These are phyloP conservation scores for Rosa persica DNA, from an alignment of 306 rosid genomes.

Conservation along the genomic window DNA sequence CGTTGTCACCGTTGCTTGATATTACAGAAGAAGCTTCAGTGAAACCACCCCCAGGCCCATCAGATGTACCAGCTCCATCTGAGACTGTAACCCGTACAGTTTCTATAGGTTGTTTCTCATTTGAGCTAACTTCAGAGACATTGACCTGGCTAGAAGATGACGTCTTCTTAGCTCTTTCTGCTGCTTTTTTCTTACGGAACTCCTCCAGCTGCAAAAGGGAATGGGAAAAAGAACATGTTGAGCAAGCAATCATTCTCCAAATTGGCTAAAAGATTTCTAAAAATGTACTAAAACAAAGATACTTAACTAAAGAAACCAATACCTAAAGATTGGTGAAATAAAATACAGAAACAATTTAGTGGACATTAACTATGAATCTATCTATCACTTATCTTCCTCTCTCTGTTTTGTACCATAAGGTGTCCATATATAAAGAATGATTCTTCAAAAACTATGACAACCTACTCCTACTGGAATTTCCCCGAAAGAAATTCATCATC, in stretches of 20 bases:
- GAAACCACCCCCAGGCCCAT: constrained; percentile 38
- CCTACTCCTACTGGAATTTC: background rate
- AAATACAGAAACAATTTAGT: background rate
- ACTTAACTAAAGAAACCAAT: background rate
- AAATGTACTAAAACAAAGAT: background rate
- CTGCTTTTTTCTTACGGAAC: constrained; percentile 91
- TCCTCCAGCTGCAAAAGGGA: constrained; percentile 73
- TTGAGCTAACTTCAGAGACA: constrained; percentile 44
- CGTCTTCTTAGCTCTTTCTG: constrained; percentile 72
- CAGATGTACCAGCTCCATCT: constrained; percentile 72
- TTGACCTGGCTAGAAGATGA: constrained; percentile 39
- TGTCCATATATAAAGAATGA: background rate
- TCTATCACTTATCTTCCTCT: background rate
- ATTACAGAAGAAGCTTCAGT: constrained; percentile 37
- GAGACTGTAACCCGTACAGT: constrained; percentile 50
- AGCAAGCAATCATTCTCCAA: background rate
- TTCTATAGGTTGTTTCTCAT: constrained; percentile 60
- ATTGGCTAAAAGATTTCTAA: background rate
- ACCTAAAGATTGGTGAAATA: background rate
- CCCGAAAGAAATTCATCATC: background rate
- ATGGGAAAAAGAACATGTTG: background rate
- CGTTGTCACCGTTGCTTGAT: constrained; percentile 35
- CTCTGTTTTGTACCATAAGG: background rate
- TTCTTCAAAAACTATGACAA: background rate
- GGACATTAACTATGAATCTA: background rate